Conservation (phyloP, 352 stramenopile genomes). For the Pythium rhizo-oryzae region DNA sequence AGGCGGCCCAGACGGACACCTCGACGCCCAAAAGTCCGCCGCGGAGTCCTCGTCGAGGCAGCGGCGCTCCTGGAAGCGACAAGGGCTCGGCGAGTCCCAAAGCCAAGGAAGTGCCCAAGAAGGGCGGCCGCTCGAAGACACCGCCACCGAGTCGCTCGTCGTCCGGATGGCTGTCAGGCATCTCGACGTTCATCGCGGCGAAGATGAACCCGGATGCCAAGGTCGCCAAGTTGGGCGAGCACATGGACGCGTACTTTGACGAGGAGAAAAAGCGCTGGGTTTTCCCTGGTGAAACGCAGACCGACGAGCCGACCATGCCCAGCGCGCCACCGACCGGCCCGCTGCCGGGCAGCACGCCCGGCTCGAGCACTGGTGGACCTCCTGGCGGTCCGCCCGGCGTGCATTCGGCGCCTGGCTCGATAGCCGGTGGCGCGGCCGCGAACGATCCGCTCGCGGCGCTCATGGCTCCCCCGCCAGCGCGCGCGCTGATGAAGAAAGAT, state of each 20-base stretch:
- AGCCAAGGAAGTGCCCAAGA: conserved; percentile 58
- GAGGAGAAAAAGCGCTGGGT: conserved; percentile 87
- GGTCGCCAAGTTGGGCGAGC: conserved; percentile 72
- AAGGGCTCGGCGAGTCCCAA: conserved; percentile 74
- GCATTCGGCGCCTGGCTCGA: conserved; percentile 72
- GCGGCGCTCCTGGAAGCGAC: conserved; percentile 60
- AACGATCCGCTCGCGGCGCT: conserved; percentile 76
- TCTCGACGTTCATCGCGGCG: conserved; percentile 68
- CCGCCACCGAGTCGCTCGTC: conserved; percentile 71
- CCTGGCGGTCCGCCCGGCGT: conserved; percentile 41
- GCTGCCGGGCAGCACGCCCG: conserved; percentile 53
- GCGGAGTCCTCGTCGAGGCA: conserved; percentile 25
- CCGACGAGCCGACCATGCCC: conserved; percentile 62
- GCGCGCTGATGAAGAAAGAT: conserved; percentile 84
- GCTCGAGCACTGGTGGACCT: conserved; percentile 36
- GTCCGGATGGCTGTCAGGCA: conserved; percentile 56
- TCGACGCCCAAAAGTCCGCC: conserved; percentile 27
- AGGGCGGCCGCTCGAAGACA: conserved; percentile 72
- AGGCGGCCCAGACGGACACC: background rate
- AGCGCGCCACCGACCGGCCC: conserved; percentile 74
- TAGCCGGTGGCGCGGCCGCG: conserved; percentile 38
- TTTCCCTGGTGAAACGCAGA: conserved; percentile 77
- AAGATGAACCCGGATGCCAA: conserved; percentile 89
- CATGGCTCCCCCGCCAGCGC: conserved; percentile 77
- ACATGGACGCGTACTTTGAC: conserved; percentile 85